Conservation (phyloP, 169 alveolate genomes). For the Amoebophrya sp. region DNA sequence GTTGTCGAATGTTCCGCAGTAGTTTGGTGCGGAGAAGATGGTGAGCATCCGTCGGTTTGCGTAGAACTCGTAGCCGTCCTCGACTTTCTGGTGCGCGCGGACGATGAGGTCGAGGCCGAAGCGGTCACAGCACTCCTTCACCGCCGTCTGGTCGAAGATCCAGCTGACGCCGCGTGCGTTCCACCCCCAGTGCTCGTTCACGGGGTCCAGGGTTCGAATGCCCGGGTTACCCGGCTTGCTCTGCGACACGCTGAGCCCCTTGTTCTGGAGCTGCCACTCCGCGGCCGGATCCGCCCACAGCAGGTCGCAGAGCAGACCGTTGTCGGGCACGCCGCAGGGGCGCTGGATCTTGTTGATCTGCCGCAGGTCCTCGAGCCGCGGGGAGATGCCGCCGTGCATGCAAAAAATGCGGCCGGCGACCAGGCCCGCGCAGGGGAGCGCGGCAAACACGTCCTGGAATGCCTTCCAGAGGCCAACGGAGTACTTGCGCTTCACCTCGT, state of each 20-base stretch:
- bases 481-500: slow-evolving; percentile 51
- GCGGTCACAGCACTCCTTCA: slow-evolving; percentile 28
- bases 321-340: slow-evolving; percentile 77
- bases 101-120: slow-evolving; percentile 57
- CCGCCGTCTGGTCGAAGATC: slow-evolving; percentile 52
- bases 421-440: slow-evolving; percentile 47
- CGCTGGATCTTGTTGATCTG: slow-evolving; percentile 48
- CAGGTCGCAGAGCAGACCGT: slow-evolving; percentile 96
- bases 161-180: slow-evolving; percentile 61
- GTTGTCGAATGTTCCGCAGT: slow-evolving; percentile 47
- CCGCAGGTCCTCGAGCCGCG: slow-evolving; percentile 45
- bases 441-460: slow-evolving; percentile 53
- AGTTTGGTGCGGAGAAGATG: slow-evolving; percentile 93
- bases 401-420: slow-evolving; percentile 41
- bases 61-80: slow-evolving; percentile 76
- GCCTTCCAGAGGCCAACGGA: slow-evolving; percentile 51
- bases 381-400: slow-evolving; percentile 59
- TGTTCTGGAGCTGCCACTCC: background rate
- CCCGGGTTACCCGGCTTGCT: background rate
- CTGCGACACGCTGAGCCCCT: background rate
- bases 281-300: slow-evolving; percentile 98
- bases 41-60: slow-evolving; percentile 71
- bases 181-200: slow-evolving; percentile 43
- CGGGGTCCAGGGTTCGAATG: background rate
- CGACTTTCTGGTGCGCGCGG: slow-evolving; percentile 69